Conservation (phyloP, 192 early-diverging fungal species). For the Chytriomyces confervae region DNA sequence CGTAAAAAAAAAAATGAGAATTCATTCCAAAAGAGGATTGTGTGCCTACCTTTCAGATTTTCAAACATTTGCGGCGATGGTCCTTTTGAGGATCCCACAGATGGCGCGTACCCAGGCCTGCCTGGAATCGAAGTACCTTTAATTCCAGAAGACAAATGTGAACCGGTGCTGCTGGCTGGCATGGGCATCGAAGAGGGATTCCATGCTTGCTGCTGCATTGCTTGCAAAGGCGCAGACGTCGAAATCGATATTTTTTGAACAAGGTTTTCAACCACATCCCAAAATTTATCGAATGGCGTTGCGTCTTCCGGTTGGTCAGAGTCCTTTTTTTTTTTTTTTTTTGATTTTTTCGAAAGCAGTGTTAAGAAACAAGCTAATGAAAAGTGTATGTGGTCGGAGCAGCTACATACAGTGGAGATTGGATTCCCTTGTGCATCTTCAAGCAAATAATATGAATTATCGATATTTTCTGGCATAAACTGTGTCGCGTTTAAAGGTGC, state of each 20-base stretch:
- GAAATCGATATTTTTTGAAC: slow-evolving; percentile 72
- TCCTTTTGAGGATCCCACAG: not conserved
- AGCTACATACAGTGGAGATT: slow-evolving; percentile 18
- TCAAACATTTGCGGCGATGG: slow-evolving; percentile 4
- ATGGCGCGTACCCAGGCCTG: not conserved
- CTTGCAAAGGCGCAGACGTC: slow-evolving; percentile 26
- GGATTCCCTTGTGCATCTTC: slow-evolving; percentile 9
- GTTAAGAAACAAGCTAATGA: too few relatives aligned
- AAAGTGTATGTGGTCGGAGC: too few relatives aligned
- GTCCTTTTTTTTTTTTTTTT: not conserved
- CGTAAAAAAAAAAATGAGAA: not conserved
- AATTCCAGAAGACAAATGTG: not conserved
- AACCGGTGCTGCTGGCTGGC: not conserved
- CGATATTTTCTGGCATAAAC: slow-evolving; percentile 19
- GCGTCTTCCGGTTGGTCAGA: slow-evolving; percentile 58
- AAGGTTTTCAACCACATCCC: slow-evolving; percentile 75
- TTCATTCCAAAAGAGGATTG: too few relatives aligned
- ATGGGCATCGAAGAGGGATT: slow-evolving; percentile 6
- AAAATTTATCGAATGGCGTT: slow-evolving; percentile 83
- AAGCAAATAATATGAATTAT: slow-evolving; percentile 36
- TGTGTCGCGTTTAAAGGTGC: too few relatives aligned
- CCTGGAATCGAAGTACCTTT: not conserved
- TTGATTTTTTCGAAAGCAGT: not conserved
- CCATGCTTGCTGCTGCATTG: slow-evolving; percentile 11
- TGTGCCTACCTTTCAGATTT: not conserved